Evolutionary conservation across 2,329 filamentous ascomycete species (phyloP).

Genomic region (Fusarium illudens): DNA sequence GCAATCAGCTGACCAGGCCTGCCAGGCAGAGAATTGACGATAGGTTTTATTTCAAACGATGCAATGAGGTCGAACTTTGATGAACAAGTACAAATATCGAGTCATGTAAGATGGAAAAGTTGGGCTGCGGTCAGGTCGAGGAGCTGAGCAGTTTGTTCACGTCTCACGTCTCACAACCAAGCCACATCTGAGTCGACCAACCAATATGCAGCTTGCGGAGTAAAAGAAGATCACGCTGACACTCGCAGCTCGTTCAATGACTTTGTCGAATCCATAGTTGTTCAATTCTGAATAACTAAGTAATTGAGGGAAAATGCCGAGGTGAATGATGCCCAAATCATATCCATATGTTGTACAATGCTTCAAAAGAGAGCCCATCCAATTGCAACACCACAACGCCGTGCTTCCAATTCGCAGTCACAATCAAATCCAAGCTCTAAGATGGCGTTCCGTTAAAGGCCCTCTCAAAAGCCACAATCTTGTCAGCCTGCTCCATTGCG

Average conservation of each 20-base stretch:
- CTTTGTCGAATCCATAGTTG: background rate
- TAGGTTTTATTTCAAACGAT: background rate
- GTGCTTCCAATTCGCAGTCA: slow-evolving; percentile 17
- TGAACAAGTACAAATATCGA: background rate
- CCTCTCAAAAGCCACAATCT: slow-evolving; percentile 18
- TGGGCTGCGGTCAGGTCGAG: background rate
- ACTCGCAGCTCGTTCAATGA: background rate
- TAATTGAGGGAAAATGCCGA: background rate
- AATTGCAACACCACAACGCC: slow-evolving; percentile 17
- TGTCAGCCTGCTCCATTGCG: slow-evolving; percentile 6
- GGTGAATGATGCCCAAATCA: background rate
- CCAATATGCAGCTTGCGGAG: background rate
- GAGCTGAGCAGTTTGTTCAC: background rate
- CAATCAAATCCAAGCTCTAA: background rate
- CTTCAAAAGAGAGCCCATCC: background rate
- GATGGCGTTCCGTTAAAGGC: background rate
- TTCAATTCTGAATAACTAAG: background rate
- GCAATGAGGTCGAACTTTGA: background rate
- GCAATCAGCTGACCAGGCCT: background rate
- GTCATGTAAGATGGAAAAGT: background rate
- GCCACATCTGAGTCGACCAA: background rate
- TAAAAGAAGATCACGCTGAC: background rate
- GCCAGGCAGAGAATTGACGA: background rate
- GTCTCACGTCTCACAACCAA: background rate
- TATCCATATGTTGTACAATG: slow-evolving; percentile 19